Conservation (phyloP, 2,329 filamentous ascomycete genomes). For the Sarocladiaceae sp. region DNA sequence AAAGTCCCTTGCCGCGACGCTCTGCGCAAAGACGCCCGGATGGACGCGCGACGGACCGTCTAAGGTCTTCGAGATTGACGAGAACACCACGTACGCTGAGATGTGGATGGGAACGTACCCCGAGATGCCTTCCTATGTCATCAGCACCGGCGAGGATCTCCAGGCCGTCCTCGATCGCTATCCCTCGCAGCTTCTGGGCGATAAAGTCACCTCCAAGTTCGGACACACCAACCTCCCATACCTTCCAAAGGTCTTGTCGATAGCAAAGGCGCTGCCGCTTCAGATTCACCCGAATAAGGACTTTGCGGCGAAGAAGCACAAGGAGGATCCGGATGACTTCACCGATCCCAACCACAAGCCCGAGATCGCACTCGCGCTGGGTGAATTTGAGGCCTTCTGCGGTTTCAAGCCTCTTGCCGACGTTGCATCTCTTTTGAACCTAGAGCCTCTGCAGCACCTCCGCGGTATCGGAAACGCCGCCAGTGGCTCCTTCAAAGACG, state of each 20-base stretch:
- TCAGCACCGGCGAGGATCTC: slow-evolving; percentile 56
- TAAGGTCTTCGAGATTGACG: slow-evolving; percentile 56
- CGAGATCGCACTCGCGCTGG: slow-evolving; percentile 66
- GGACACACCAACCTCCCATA: slow-evolving; percentile 60
- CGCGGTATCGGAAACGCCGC: slow-evolving; percentile 13
- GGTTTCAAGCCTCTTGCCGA: slow-evolving; percentile 63
- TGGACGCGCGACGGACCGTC: slow-evolving; percentile 15
- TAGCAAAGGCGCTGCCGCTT: slow-evolving; percentile 66
- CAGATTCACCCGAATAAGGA: slow-evolving; percentile 70
- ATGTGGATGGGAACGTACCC: slow-evolving; percentile 78
- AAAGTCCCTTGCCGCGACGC: slow-evolving; percentile 56
- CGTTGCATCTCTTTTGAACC: slow-evolving; percentile 52
- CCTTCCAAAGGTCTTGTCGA: slow-evolving; percentile 70
- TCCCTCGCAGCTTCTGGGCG: slow-evolving; percentile 57
- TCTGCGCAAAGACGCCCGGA: slow-evolving; percentile 60
- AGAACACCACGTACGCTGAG: slow-evolving; percentile 55
- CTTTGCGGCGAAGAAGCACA: slow-evolving; percentile 57
- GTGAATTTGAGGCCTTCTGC: slow-evolving; percentile 66
- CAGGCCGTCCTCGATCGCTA: slow-evolving; percentile 57
- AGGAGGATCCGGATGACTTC: slow-evolving; percentile 58
- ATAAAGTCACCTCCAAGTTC: slow-evolving; percentile 53
- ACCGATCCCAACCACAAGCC: slow-evolving; percentile 73
- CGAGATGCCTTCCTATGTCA: slow-evolving; percentile 57
- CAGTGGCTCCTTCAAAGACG: slow-evolving; percentile 33
- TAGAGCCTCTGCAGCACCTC: slow-evolving; percentile 26